phyloP scores from a whole-genome alignment of 2,329 filamentous ascomycete genomes.

The Pseudocercospora cruenta region DNA sequence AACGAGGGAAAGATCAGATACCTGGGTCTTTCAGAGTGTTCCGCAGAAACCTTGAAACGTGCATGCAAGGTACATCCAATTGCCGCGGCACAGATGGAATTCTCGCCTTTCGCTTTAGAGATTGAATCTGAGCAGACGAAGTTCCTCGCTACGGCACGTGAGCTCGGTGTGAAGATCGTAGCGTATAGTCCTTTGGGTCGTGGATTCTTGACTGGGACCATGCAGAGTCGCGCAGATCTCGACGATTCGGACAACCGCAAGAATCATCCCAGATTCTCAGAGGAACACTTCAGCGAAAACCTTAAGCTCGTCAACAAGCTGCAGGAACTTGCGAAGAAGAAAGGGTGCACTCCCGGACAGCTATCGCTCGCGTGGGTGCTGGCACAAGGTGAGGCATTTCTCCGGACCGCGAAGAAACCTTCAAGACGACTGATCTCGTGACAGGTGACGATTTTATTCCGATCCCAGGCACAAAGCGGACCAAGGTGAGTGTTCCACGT shows the following conservation, averaged over 20 bases:
- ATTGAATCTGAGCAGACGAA: constrained; percentile 50
- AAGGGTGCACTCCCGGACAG: constrained; percentile 37
- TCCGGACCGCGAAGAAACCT: constrained; percentile 27
- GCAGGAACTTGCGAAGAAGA: constrained; percentile 34
- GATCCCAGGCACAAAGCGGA: constrained; percentile 46
- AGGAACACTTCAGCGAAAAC: constrained; percentile 37
- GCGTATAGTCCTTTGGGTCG: constrained; percentile 48
- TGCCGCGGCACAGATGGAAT: constrained; percentile 59
- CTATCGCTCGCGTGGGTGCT: constrained; percentile 38
- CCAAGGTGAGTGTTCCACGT: constrained; percentile 18
- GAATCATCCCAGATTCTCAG: constrained; percentile 37
- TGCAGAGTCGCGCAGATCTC: constrained; percentile 46
- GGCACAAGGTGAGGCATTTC: constrained; percentile 35
- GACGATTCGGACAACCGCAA: constrained; percentile 38
- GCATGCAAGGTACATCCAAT: constrained; percentile 56
- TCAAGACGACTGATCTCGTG: constrained; percentile 34
- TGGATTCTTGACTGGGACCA: constrained; percentile 49
- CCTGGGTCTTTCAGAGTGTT: constrained; percentile 56
- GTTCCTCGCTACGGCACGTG: constrained; percentile 50
- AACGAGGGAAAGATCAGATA: constrained; percentile 59
- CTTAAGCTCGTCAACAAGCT: constrained; percentile 38
- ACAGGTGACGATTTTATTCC: constrained; percentile 45
- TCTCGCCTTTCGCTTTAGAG: constrained; percentile 54
- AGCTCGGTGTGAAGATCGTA: constrained; percentile 51
- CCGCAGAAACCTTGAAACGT: constrained; percentile 53